Base-by-base conservation (phyloP, 2,329 filamentous ascomycete species). In the Lasiodiplodia sp. region DNA sequence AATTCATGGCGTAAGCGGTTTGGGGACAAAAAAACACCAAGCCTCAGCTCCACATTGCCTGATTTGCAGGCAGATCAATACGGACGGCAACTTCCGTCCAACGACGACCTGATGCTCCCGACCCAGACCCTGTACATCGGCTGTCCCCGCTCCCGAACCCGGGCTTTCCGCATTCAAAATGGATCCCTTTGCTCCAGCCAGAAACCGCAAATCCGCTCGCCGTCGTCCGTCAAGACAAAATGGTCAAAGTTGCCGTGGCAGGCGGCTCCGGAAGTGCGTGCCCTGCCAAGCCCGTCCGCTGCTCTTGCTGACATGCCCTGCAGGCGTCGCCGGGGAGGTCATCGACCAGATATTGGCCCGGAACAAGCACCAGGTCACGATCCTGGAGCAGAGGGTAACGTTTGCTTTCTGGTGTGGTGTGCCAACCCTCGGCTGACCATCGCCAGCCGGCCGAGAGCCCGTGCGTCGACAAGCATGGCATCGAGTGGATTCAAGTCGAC, bases 271-370 rank as follows among this genome's bases (percentile, higher is more conserved):
- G 78, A 63, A 51, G 58, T 63, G 49, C n/a, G 31, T 25, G 23
- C 37, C 37, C 12, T 21, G 10, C 37, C n/a, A 44, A 28, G 2
- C n/a, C 40, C 37, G 14, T 12, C 31, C n/a, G 21, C 38, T 23
- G 11, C 55, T n/a, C 18, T 31, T 38, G 28, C 49, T 70, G 16
- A 68, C 28, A 23, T 68, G 21, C 62, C 56, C 40, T n/a, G 34
- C 56, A 88, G 86, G 86, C 67, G 83, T 89, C 57, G 84, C 83
- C 2, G 80, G 77, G 52, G 86, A 87, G 72, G 73, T 89, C 11
- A 76, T 88, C 25, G 85, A 88, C 68, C 80, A 76, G 3, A 78
- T 88, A 0, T 72, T 86, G 2, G 81, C 81, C 3, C 78, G 79
- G 3, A 79, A 80, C 11, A 87, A 83, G 66, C 87, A 90, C 68